Percentiles rank a stretch among this genome's conserved stretches.
These are phyloP conservation scores for Globisporangium cylindrosporum DNA, from an alignment of 352 stramenopile species.

Conservation along the genomic window DNA sequence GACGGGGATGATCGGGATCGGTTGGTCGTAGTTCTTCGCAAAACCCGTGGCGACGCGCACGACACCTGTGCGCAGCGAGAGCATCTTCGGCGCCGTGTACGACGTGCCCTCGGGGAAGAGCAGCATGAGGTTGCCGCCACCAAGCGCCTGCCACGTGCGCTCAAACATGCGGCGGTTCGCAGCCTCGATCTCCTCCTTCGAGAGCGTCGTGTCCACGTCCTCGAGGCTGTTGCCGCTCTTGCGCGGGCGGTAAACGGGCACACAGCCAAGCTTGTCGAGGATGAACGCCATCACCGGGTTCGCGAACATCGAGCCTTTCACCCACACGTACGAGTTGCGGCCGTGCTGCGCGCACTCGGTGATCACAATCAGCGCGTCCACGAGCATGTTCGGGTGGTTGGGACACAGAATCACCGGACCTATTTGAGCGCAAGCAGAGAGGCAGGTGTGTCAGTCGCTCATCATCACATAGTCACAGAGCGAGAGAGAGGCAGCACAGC, in stretches of 20 bases:
- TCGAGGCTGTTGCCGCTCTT: slow-evolving; percentile 40
- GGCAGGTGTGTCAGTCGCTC: background rate
- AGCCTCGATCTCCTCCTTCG: slow-evolving; percentile 50
- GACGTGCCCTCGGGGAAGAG: slow-evolving; percentile 80
- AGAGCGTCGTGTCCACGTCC: slow-evolving; percentile 66
- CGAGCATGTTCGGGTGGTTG: slow-evolving; percentile 84
- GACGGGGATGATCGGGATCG: slow-evolving; percentile 67
- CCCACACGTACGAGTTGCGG: slow-evolving; percentile 67
- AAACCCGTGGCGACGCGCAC: slow-evolving; percentile 73
- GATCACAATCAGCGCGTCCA: slow-evolving; percentile 73
- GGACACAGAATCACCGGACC: slow-evolving; percentile 74
- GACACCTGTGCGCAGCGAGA: slow-evolving; percentile 68
- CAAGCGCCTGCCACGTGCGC: slow-evolving; percentile 62
- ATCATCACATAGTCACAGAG: background rate
- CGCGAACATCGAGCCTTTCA: slow-evolving; percentile 74
- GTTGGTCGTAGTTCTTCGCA: slow-evolving; percentile 59
- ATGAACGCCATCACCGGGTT: slow-evolving; percentile 41
- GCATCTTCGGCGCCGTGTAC: slow-evolving; percentile 79
- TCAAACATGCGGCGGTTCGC: slow-evolving; percentile 77
- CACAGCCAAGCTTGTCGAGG: slow-evolving; percentile 49
- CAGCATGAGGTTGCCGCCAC: slow-evolving; percentile 64
- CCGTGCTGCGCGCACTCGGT: slow-evolving; percentile 57
- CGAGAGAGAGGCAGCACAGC: background rate
- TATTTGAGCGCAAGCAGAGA: slow-evolving; percentile 1
- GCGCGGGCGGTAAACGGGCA: slow-evolving; percentile 66